Base-by-base conservation (phyloP, 106 monocot genomes). In the Dendrobium officinale region DNA sequence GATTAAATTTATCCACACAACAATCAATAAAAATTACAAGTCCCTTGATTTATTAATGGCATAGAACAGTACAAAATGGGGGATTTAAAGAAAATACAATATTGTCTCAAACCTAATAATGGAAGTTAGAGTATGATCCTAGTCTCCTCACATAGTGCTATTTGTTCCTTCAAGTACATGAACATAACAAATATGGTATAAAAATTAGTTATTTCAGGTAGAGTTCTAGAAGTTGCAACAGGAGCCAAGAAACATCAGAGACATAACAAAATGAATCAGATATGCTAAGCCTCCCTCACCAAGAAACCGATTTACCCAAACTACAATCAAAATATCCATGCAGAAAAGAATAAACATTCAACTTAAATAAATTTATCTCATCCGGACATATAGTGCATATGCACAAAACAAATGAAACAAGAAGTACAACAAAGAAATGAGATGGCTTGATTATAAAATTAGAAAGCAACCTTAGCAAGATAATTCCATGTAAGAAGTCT, bases 131-230 rank as follows among this genome's bases (percentile, higher is more conserved):
- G 33, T 1, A 31, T 31, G 33, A 70, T 70, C 13, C 27, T 13
- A 70, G 64, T 64, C 8, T 22, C 51, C 51, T 51, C 11, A 11
- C 24, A n/a, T 64, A 24, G 64, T 22, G 64, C 22, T 70, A 7
- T 70, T 31, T 70, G 27, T 70, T 70, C 33, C 70, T 70, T 33
- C 33, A 70, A 70, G 33, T 70, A 37, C 22, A 70, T 70, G 70
- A 22, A 22, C 70, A 27, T 70, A 5, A 33, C 33, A 27, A 37
- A 70, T 20, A n/a, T 22, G 3, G 55, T 18, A 17, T 55, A 18
- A 17, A 55, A 9, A 27, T 27, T 66, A 66, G 6, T 22, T 66
- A 19, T 26, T 66, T 4, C 66, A 66, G 55, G 13, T 56, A 58
- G 56, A 58, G 56, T 58, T 20, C 56, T 58, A 18, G 17, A 58